phyloP scores from a whole-genome alignment of 305 asterid genomes.

The Plantago coronopus region DNA sequence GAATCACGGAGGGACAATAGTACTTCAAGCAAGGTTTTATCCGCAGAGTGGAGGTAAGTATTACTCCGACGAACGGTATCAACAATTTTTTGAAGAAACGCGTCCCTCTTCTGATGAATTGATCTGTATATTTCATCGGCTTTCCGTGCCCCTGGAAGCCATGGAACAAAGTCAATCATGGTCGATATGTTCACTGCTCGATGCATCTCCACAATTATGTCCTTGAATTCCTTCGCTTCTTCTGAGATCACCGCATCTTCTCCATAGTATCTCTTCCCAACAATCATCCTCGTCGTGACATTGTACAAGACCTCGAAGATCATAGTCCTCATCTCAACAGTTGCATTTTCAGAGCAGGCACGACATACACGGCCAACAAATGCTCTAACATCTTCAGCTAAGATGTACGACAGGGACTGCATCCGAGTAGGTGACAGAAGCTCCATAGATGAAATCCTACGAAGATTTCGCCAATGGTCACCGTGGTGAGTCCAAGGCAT shows the following conservation, averaged over 20 bases:
- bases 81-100: not conserved
- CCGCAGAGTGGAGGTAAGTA: no score
- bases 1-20: not conserved
- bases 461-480: no score
- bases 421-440: no score
- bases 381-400: no score
- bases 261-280: conserved; percentile 56
- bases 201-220: no score
- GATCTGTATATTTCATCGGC: not conserved
- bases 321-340: conserved; percentile 48
- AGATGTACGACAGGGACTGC: no score
- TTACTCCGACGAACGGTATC: not conserved
- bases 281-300: conserved; percentile 71
- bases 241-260: not conserved
- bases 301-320: conserved; percentile 58
- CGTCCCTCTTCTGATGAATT: not conserved
- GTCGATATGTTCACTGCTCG: not conserved
- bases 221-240: not conserved
- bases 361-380: no score
- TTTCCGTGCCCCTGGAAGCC: conserved; percentile 4
- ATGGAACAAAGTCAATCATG: conserved; percentile 3
- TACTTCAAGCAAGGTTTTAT: not conserved
- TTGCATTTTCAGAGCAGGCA: no score
- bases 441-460: no score
- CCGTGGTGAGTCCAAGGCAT: no score